Evolutionary conservation across 2,329 filamentous ascomycete species (phyloP).

Genomic region (Penicillium sp.): DNA sequence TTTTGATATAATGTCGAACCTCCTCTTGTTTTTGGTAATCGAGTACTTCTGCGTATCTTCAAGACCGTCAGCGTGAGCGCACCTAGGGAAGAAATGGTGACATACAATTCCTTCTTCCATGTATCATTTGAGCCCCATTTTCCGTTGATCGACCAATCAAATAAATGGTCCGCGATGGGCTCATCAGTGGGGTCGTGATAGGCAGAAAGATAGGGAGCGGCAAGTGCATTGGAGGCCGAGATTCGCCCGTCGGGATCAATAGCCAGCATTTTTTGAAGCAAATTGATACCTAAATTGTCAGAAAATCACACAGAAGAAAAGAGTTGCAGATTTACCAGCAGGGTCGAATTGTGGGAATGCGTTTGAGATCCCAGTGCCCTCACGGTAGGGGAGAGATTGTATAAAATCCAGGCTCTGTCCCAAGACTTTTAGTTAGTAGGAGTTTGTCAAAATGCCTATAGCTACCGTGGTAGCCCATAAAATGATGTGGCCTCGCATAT

Average conservation of each 20-base stretch:
- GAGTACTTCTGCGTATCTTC: not conserved
- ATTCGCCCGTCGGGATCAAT: conserved; percentile 94
- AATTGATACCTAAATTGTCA: conserved; percentile 69
- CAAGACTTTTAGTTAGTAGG: not conserved
- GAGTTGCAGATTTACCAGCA: conserved; percentile 58
- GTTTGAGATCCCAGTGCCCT: conserved; percentile 77
- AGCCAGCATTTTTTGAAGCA: conserved; percentile 93
- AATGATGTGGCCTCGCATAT: not conserved
- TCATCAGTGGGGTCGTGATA: conserved; percentile 98
- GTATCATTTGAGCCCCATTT: conserved; percentile 92
- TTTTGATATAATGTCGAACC: not conserved
- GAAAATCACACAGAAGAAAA: not conserved
- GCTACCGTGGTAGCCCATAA: not conserved
- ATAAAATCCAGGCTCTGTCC: conserved; percentile 86
- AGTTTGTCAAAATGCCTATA: not conserved
- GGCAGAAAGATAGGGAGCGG: conserved; percentile 87
- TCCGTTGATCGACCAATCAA: conserved; percentile 99
- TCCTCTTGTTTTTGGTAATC: not conserved
- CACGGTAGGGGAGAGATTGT: conserved; percentile 90
- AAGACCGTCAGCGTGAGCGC: not conserved
- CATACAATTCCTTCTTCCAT: conserved; percentile 99
- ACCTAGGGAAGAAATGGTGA: conserved; percentile 5
- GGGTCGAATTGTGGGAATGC: conserved; percentile 95
- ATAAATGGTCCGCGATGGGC: conserved; percentile 91
- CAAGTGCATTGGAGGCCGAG: conserved; percentile 78